These are phyloP conservation scores for Amanita jacksonii DNA, from an alignment of 768 basidiomycete genomes.

Conservation along the genomic window DNA sequence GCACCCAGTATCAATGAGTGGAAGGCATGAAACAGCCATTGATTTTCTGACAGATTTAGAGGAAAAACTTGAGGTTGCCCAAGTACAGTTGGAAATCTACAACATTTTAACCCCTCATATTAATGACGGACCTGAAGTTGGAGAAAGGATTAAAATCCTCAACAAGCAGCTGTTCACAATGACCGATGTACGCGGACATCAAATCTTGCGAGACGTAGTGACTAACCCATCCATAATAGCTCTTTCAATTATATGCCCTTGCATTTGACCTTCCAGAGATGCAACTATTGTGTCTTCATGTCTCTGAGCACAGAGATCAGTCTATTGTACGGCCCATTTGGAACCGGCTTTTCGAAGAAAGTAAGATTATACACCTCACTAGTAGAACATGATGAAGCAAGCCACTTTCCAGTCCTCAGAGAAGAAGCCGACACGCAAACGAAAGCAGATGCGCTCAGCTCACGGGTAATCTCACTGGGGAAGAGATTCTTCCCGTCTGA, in stretches of 20 bases:
- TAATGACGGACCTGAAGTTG: constrained; percentile 51
- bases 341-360: constrained; percentile 77
- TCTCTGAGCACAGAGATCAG: constrained; percentile 88
- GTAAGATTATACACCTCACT: constrained; percentile 33
- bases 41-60: constrained; percentile 92
- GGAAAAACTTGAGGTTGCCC: constrained; percentile 94
- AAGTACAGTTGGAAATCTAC: constrained; percentile 91
- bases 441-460: constrained; percentile 53
- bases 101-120: constrained; percentile 53
- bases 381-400: constrained; percentile 2
- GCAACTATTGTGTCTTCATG: constrained; percentile 85
- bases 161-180: constrained; percentile 62
- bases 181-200: constrained; percentile 55
- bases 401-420: constrained; percentile 35
- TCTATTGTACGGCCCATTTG: constrained; percentile 76
- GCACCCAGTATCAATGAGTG: constrained; percentile 69
- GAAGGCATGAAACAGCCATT: constrained; percentile 82
- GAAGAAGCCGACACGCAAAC: constrained; percentile 43
- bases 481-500: constrained; percentile 89
- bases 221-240: constrained; percentile 30
- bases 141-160: constrained; percentile 51
- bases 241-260: constrained; percentile 82
- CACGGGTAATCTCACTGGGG: constrained; percentile 61
- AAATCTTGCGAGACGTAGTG: neutral
- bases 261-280: constrained; percentile 77